Evolutionary conservation across 345 rosid genomes (phyloP).

Genomic region (Punica granatum): DNA sequence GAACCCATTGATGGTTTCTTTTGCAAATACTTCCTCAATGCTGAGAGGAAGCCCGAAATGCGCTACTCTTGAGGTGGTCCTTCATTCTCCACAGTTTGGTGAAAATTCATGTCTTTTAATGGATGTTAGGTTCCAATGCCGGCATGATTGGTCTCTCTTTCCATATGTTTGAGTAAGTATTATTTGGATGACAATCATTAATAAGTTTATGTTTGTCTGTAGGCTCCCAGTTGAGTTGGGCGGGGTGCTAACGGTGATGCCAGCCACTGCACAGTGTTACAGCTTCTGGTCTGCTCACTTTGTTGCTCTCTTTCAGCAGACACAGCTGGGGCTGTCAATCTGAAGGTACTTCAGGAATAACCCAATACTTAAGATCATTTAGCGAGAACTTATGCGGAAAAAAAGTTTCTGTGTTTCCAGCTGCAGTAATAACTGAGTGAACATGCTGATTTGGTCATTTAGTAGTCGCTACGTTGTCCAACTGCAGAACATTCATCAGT

Average conservation of each 20-base stretch:
- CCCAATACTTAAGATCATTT: too few relatives aligned
- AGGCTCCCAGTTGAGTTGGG: conserved; percentile 79
- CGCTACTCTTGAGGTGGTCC: neutral
- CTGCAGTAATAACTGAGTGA: neutral
- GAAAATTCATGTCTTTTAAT: too few relatives aligned
- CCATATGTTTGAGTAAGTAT: neutral
- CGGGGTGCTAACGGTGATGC: conserved; percentile 61
- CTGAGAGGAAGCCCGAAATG: neutral
- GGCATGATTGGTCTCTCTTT: neutral
- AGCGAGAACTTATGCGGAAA: neutral
- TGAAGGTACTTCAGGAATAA: conserved; percentile 39
- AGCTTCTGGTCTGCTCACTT: conserved; percentile 85
- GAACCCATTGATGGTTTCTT: neutral
- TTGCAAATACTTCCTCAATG: neutral
- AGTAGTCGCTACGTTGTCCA: neutral
- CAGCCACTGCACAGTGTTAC: conserved; percentile 79
- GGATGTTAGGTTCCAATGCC: neutral
- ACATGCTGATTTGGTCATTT: neutral
- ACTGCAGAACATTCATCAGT: neutral
- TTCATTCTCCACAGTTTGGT: neutral
- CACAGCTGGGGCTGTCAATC: conserved; percentile 83
- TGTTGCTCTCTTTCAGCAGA: conserved; percentile 65
- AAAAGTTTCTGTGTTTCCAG: neutral
- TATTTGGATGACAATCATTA: neutral
- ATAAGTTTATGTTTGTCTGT: conserved; percentile 1